phyloP scores from a whole-genome alignment of 2,329 filamentous ascomycete genomes.

The Fusarium multiceps region DNA sequence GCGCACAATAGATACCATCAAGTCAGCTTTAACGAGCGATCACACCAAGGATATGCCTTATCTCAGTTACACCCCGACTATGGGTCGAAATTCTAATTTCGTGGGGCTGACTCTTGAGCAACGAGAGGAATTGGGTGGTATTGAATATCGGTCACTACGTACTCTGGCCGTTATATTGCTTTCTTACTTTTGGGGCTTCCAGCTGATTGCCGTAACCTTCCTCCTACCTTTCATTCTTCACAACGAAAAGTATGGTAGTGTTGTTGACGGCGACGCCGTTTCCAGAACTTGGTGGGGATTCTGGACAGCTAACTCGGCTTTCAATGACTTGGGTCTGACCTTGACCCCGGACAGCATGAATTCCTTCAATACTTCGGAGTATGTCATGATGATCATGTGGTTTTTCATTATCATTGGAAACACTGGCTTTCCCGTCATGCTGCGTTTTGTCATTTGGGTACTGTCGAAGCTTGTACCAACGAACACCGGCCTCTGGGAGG shows the following conservation, averaged over 20 bases:
- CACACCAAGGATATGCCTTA: slow-evolving; percentile 79
- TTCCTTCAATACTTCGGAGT: slow-evolving; percentile 82
- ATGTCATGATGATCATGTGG: slow-evolving; percentile 79
- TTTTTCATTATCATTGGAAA: slow-evolving; percentile 96
- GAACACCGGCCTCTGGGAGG: slow-evolving; percentile 83
- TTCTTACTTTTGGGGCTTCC: slow-evolving; percentile 85
- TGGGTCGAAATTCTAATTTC: slow-evolving; percentile 93
- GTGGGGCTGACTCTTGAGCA: slow-evolving; percentile 89
- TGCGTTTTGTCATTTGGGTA: slow-evolving; percentile 92
- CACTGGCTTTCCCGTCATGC: slow-evolving; percentile 93
- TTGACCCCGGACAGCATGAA: slow-evolving; percentile 94
- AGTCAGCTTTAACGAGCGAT: slow-evolving; percentile 65
- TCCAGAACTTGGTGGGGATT: slow-evolving; percentile 89
- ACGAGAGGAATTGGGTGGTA: slow-evolving; percentile 92
- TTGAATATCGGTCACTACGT: slow-evolving; percentile 94
- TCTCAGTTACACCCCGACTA: slow-evolving; percentile 91
- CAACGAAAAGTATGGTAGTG: slow-evolving; percentile 68
- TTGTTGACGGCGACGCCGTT: slow-evolving; percentile 72
- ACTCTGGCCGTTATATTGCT: slow-evolving; percentile 83
- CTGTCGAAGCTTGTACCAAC: slow-evolving; percentile 73
- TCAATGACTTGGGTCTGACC: slow-evolving; percentile 95
- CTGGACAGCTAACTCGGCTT: slow-evolving; percentile 87
- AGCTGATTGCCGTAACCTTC: slow-evolving; percentile 77
- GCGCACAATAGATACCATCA: slow-evolving; percentile 69
- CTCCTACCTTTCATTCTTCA: slow-evolving; percentile 84